Evolutionary conservation across 257 asterid genomes (phyloP).

Genomic region (Fraxinus cuspidata): DNA sequence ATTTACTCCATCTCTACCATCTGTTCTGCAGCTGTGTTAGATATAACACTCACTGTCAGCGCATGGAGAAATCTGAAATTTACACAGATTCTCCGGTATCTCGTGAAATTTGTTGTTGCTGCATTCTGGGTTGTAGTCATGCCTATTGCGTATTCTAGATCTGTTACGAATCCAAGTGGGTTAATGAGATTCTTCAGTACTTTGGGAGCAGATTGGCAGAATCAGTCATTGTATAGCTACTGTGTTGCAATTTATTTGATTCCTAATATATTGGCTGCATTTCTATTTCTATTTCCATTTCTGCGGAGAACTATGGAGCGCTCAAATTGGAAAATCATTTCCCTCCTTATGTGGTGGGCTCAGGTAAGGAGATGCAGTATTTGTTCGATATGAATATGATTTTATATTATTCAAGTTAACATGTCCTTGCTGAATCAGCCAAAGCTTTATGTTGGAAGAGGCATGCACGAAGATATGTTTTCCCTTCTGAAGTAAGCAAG

Average conservation of each 20-base stretch:
- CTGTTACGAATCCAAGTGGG: slow-evolving; percentile 82
- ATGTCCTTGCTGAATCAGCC: slow-evolving; percentile 54
- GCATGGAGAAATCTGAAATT: slow-evolving; percentile 92
- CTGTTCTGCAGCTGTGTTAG: slow-evolving; percentile 77
- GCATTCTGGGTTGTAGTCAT: slow-evolving; percentile 84
- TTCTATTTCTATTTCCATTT: slow-evolving; percentile 76
- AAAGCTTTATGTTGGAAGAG: slow-evolving; percentile 94
- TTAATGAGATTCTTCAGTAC: slow-evolving; percentile 62
- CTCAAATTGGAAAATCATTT: slow-evolving; percentile 69
- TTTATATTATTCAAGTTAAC: slow-evolving; percentile 27
- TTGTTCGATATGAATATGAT: slow-evolving; percentile 16
- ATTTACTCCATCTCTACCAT: slow-evolving; percentile 22
- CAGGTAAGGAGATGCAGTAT: slow-evolving; percentile 52
- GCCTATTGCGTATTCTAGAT: slow-evolving; percentile 84
- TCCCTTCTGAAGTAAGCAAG: slow-evolving; percentile 86
- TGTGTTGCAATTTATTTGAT: slow-evolving; percentile 81
- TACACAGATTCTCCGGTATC: slow-evolving; percentile 81
- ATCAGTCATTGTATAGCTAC: slow-evolving; percentile 66
- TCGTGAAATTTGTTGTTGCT: slow-evolving; percentile 78
- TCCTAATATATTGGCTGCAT: slow-evolving; percentile 80
- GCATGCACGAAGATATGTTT: slow-evolving; percentile 95
- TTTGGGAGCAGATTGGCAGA: slow-evolving; percentile 74
- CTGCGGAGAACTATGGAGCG: slow-evolving; percentile 82
- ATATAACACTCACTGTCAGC: slow-evolving; percentile 67
- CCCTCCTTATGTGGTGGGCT: slow-evolving; percentile 93